phyloP scores from a whole-genome alignment of 2,329 filamentous ascomycete genomes.

The Chlorencoelia australis region DNA sequence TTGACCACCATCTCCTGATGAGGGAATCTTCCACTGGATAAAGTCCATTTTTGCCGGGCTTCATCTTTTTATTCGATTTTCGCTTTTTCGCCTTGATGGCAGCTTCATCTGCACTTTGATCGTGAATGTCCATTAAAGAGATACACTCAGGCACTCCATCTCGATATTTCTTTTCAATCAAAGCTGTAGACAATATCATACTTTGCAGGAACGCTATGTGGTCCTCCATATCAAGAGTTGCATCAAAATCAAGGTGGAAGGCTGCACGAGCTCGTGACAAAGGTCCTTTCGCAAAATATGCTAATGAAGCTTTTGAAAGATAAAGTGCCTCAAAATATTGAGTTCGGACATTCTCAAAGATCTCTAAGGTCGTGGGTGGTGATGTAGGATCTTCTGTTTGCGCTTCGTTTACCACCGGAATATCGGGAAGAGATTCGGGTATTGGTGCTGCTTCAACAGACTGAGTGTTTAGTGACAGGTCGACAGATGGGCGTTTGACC shows the following conservation, averaged over 20 bases:
- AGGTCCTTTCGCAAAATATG: conserved; percentile 77
- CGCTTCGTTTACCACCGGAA: conserved; percentile 6
- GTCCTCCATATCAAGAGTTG: conserved; percentile 49
- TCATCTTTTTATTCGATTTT: conserved; percentile 52
- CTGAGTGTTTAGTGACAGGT: conserved; percentile 13
- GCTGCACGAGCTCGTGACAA: conserved; percentile 64
- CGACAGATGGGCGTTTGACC: conserved; percentile 37
- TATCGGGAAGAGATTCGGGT: conserved; percentile 1
- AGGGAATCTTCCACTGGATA: conserved; percentile 57
- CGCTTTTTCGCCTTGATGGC: conserved; percentile 36
- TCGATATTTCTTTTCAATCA: conserved; percentile 73
- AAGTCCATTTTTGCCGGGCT: conserved; percentile 56
- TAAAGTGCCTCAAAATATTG: conserved; percentile 52
- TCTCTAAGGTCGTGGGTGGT: conserved; percentile 34
- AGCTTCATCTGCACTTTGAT: conserved; percentile 38
- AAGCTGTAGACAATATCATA: conserved; percentile 53
- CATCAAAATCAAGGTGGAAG: conserved; percentile 54
- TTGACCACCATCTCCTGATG: conserved; percentile 61
- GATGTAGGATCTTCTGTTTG: conserved; percentile 1
- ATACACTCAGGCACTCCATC: conserved; percentile 57
- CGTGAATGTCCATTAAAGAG: conserved; percentile 42
- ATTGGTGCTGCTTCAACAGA: conserved; percentile 3
- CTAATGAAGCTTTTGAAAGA: conserved; percentile 62
- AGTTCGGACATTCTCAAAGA: conserved; percentile 47
- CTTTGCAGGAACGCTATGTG: conserved; percentile 59